Percentiles rank a stretch among this genome's conserved stretches.
These are phyloP conservation scores for Casuarina glauca DNA, from an alignment of 306 rosid species.

Conservation along the genomic window DNA sequence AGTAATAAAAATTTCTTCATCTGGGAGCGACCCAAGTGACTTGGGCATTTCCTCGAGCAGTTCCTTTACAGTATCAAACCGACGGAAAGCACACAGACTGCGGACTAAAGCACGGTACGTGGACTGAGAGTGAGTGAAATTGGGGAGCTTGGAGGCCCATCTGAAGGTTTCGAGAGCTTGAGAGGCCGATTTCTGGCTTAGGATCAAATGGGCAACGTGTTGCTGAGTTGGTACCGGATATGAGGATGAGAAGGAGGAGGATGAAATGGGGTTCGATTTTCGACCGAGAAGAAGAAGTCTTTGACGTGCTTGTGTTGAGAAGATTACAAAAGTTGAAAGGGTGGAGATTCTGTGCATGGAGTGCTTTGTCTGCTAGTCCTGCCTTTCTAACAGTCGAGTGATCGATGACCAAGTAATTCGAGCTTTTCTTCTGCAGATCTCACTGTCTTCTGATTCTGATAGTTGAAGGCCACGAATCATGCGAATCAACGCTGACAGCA, in stretches of 20 bases:
- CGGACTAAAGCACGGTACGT: conserved; percentile 68
- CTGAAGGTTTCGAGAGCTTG: conserved; percentile 57
- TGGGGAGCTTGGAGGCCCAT: conserved; percentile 69
- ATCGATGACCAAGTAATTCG: no score
- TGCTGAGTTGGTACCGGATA: conserved; percentile 43
- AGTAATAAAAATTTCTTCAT: conserved; percentile 57
- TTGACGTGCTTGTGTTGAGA: background rate
- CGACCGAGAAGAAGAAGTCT: conserved; percentile 9
- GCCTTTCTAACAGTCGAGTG: no score
- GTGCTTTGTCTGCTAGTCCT: background rate
- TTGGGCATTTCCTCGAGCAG: conserved; percentile 74
- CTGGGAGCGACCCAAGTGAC: conserved; percentile 53
- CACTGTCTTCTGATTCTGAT: no score
- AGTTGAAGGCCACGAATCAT: no score
- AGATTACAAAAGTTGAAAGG: conserved; percentile 1
- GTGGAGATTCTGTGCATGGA: conserved; percentile 1
- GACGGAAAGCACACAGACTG: conserved; percentile 59
- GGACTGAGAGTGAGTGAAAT: conserved; percentile 56
- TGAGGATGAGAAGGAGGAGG: conserved; percentile 25
- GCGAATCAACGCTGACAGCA: no score
- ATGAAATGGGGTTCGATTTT: conserved; percentile 13
- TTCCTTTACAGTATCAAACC: conserved; percentile 58
- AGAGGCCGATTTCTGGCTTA: conserved; percentile 54
- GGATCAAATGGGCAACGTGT: conserved; percentile 53
- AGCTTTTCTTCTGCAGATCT: no score